A percentile compares a stretch with the other conserved stretches of the same genome.
These are phyloP conservation scores for Acanthamoeba lenticulata DNA, from an alignment of 208 protist species.

Conservation along the genomic window DNA sequence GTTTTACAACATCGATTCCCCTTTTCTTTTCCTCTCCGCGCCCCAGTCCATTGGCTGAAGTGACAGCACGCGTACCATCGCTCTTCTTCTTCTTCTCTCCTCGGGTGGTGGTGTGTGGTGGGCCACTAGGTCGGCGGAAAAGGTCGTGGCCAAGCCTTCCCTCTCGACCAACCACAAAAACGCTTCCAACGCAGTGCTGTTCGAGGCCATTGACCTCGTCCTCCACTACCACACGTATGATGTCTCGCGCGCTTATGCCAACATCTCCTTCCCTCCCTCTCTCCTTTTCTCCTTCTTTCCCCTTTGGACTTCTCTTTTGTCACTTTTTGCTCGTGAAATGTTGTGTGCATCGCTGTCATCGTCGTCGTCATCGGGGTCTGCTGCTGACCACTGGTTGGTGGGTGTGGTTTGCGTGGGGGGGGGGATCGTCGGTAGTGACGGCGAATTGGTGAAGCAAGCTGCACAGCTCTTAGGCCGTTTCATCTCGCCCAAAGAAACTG, in stretches of 20 bases:
- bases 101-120: no score
- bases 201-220: constrained; percentile 90
- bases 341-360: no score
- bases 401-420: no score
- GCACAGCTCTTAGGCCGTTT: constrained; percentile 91
- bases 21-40: background rate
- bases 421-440: constrained; percentile 79
- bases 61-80: background rate
- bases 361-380: no score
- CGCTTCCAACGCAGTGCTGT: constrained; percentile 96
- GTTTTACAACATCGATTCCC: no score
- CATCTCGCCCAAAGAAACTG: constrained; percentile 89
- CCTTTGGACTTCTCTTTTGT: background rate
- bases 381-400: no score
- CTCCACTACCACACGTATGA: constrained; percentile 81
- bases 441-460: constrained; percentile 89
- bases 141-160: background rate
- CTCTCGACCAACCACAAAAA: constrained; percentile 93
- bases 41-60: background rate
- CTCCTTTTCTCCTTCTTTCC: background rate
- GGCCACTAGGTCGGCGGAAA: constrained; percentile 42
- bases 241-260: background rate
- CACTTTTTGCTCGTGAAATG: background rate
- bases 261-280: background rate
- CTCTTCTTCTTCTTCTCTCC: no score